phyloP scores from a whole-genome alignment of 352 stramenopile genomes.

The Pythium scleroteichum region DNA sequence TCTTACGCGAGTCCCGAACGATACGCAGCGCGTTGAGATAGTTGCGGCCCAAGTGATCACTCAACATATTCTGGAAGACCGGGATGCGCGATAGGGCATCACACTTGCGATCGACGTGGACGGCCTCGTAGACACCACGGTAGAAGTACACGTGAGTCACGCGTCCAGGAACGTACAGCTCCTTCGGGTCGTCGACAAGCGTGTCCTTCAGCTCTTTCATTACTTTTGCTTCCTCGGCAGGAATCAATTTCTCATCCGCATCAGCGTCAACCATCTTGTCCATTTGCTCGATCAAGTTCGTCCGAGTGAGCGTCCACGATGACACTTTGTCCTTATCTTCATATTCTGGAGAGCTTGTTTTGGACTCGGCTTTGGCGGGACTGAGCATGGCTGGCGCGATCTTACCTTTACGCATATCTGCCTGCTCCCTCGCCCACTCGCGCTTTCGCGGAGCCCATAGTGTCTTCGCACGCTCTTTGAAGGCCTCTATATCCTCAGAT shows the following conservation, averaged over 20 bases:
- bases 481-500: conserved; percentile 75
- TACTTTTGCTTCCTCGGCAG: conserved; percentile 58
- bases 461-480: conserved; percentile 82
- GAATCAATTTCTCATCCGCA: conserved; percentile 38
- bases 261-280: conserved; percentile 41
- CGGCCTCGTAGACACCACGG: conserved; percentile 81
- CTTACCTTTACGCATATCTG: conserved; percentile 41
- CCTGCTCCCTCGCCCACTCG: conserved; percentile 74
- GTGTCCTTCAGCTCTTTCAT: conserved; percentile 46
- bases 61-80: conserved; percentile 87
- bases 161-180: conserved; percentile 75
- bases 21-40: conserved; percentile 83
- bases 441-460: conserved; percentile 81
- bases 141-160: conserved; percentile 83
- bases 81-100: conserved; percentile 72
- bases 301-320: conserved; percentile 71
- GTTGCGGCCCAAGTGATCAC: conserved; percentile 76
- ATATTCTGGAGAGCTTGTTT: background rate
- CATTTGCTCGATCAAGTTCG: conserved; percentile 78
- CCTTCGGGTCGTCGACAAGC: conserved; percentile 64
- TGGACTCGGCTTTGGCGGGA: conserved; percentile 22
- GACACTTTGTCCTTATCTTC: conserved; percentile 41
- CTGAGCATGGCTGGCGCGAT: conserved; percentile 6
- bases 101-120: conserved; percentile 77
- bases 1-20: conserved; percentile 67